Evolutionary conservation across 2,329 filamentous ascomycete species (phyloP).

Genomic region (Trichoderma citrinoviride): DNA sequence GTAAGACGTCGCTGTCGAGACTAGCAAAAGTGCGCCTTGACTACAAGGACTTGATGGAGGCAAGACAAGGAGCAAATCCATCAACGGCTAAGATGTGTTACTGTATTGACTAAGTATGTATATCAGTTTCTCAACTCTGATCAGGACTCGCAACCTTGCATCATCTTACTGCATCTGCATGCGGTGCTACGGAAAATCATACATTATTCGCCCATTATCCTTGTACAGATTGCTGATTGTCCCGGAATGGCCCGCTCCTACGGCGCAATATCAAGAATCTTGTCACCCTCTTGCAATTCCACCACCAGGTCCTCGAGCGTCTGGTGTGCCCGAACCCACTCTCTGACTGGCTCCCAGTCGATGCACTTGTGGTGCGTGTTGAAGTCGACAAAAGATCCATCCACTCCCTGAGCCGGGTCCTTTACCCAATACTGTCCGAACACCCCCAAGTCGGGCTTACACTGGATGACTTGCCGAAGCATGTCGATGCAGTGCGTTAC

Average conservation of each 20-base stretch:
- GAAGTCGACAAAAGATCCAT: constrained; percentile 17
- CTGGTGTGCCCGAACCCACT: constrained; percentile 10
- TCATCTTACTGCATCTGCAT: neutral
- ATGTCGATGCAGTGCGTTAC: constrained; percentile 14
- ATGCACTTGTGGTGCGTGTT: constrained; percentile 16
- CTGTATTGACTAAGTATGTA: too few relatives aligned
- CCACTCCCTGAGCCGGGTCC: constrained; percentile 6
- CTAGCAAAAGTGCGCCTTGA: constrained; percentile 1
- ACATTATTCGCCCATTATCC: neutral
- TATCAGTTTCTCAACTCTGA: neutral
- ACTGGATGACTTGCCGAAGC: constrained; percentile 15
- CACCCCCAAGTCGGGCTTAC: constrained; percentile 9
- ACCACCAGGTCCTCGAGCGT: constrained; percentile 8
- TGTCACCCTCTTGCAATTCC: constrained; percentile 11
- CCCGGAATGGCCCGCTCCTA: neutral
- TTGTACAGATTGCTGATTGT: neutral
- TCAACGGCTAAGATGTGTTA: neutral
- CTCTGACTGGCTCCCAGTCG: constrained; percentile 14
- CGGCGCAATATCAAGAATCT: constrained; percentile 5
- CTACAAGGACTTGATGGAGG: neutral
- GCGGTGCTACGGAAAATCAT: neutral
- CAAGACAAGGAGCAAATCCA: neutral
- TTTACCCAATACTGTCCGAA: constrained; percentile 17
- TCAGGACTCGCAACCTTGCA: neutral
- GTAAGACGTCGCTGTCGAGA: neutral